Percentiles rank a stretch among this genome's conserved stretches.
Conservation (phyloP, 2,329 filamentous ascomycete species). For the Penicillium sp. region DNA sequence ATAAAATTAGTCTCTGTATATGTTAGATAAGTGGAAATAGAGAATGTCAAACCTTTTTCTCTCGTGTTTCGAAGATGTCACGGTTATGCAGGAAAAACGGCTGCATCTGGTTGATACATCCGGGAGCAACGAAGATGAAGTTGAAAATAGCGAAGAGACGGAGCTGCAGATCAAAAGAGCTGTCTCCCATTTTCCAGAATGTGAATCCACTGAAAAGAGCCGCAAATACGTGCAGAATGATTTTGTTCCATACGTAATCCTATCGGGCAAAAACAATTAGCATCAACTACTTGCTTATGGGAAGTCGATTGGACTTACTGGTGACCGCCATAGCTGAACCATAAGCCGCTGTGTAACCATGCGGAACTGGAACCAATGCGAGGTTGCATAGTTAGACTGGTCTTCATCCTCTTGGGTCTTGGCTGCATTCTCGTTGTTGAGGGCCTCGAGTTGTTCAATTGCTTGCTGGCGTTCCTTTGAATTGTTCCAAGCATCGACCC, state of each 20-base stretch:
- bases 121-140: conserved; percentile 60
- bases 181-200: conserved; percentile 57
- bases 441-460: conserved; percentile 22
- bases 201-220: conserved; percentile 60
- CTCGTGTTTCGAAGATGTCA: conserved; percentile 56
- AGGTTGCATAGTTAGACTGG: conserved; percentile 34
- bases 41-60: conserved; percentile 46
- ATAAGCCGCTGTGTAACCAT: conserved; percentile 32
- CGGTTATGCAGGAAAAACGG: conserved; percentile 56
- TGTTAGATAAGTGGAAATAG: background rate
- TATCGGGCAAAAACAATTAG: conserved; percentile 7
- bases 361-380: conserved; percentile 37
- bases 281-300: background rate
- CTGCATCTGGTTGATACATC: conserved; percentile 57
- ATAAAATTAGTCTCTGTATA: background rate
- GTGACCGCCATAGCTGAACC: conserved; percentile 31
- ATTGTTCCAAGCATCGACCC: conserved; percentile 30
- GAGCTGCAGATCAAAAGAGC: conserved; percentile 50
- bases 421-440: conserved; percentile 22
- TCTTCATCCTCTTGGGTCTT: conserved; percentile 27
- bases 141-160: conserved; percentile 60
- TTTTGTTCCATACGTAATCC: conserved; percentile 47
- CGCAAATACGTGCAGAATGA: conserved; percentile 50
- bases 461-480: conserved; percentile 26
- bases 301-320: conserved; percentile 19